phyloP scores from a whole-genome alignment of 164 flowering plant genomes.

The Platanus orientalis region DNA sequence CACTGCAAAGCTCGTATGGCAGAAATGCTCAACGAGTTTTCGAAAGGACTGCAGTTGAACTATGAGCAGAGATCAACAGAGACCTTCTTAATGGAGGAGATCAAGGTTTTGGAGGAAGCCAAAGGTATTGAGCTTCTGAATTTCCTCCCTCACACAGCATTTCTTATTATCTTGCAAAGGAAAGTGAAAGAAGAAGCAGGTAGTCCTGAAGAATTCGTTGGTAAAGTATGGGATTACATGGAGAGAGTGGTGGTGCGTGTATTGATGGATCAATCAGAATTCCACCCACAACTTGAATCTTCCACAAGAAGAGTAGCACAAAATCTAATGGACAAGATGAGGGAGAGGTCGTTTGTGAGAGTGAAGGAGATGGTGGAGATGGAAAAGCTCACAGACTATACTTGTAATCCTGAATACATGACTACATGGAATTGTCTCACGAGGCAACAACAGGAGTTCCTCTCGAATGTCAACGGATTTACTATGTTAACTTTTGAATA shows the following conservation, averaged over 20 bases:
- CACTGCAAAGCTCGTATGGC: not conserved
- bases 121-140: slow-evolving; percentile 26
- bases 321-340: slow-evolving; percentile 13
- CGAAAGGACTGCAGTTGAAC: slow-evolving; percentile 1
- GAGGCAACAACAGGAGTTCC: not conserved
- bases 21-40: not conserved
- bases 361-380: slow-evolving; percentile 1
- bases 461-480: not conserved
- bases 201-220: slow-evolving; percentile 10
- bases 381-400: slow-evolving; percentile 1
- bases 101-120: slow-evolving; percentile 19
- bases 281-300: not conserved
- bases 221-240: slow-evolving; percentile 18
- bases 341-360: not conserved
- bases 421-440: not conserved
- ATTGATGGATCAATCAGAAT: slow-evolving; percentile 4
- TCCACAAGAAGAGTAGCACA: slow-evolving; percentile 13
- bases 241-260: slow-evolving; percentile 8
- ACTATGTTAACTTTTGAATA: not conserved
- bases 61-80: not conserved
- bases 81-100: slow-evolving; percentile 25
- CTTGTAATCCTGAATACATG: slow-evolving; percentile 3
- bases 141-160: slow-evolving; percentile 30
- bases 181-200: slow-evolving; percentile 13
- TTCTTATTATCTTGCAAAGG: slow-evolving; percentile 16